Conservation (phyloP, 2,329 filamentous ascomycete species). For the Claviceps sp. region DNA sequence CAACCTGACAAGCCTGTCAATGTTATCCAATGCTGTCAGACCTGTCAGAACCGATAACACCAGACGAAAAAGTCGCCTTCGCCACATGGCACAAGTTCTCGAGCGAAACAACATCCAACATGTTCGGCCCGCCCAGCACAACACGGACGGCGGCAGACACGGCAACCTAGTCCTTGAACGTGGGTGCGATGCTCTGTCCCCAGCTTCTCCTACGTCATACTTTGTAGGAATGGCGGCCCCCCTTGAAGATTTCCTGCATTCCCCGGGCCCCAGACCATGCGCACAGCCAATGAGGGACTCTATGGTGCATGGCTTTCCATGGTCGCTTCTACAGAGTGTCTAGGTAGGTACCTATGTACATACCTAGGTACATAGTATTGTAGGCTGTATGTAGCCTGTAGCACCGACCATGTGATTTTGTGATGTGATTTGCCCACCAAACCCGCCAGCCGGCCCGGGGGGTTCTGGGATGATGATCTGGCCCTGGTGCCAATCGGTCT, state of each 20-base stretch:
- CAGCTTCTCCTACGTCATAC: conserved; percentile 7
- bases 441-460: too few species aligned
- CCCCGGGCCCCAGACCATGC: conserved; percentile 1
- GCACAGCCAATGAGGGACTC: conserved; percentile 1
- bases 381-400: too few species aligned
- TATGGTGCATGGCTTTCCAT: not conserved
- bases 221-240: conserved; percentile 5
- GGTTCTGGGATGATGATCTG: not conserved
- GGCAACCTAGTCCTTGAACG: not conserved
- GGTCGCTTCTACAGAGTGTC: not conserved
- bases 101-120: not conserved
- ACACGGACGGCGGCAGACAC: not conserved
- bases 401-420: too few species aligned
- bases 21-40: too few species aligned
- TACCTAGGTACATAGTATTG: too few species aligned
- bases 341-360: too few species aligned
- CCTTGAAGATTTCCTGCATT: not conserved
- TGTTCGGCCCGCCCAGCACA: not conserved
- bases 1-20: too few species aligned
- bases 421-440: too few species aligned
- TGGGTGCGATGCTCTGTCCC: not conserved
- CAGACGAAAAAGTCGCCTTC: not conserved
- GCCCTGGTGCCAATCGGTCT: conserved; percentile 1
- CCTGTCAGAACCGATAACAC: not conserved
- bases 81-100: not conserved